Base-by-base conservation (phyloP, 2,329 filamentous ascomycete species). In the Tolypocladium sp. region DNA sequence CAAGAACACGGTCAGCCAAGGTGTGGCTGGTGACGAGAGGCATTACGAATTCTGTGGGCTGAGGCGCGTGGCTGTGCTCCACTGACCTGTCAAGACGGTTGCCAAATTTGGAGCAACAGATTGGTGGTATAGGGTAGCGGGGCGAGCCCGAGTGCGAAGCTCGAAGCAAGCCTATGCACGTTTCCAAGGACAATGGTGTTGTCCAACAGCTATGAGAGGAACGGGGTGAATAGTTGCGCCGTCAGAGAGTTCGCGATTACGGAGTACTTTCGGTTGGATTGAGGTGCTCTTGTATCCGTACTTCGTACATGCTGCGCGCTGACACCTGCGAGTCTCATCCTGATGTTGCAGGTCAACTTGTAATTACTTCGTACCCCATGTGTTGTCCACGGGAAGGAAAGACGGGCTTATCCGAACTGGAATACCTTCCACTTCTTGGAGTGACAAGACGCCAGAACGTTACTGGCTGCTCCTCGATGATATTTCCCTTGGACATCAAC, bases 1-100 rank as follows among this genome's bases (percentile, higher is more conserved):
- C 9, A 22, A 22, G 38, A 56, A 42, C 38, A 56, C 25, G 25
- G 37, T 44, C 25, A 30, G 38, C 25, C 22, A 15, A n/a, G 49
- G 33, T 57, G 58, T 59, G 58, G 58, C 58, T 59, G 30, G 55
- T 55, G 58, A 56, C 33, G n/a, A 20, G 27, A n/a, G 33, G 52
- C 52, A 49, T 46, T 41, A 41, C 54, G 54, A 56, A 33, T 41
- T 27, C 35, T 35, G 56, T 25, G 56, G 56, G 44, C 42, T 37
- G 20, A 38, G 57, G 53, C 38, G 57, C 57, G 57, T 55, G 57
- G 57, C 57, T 49, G 51, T 55, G 57, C 57, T 42, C 54, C 54
- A 56, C 54, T 5, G 17, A 35, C 25, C 13, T 40, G 41, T 25
- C 41, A 27, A 10, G n/a, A 5, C 37, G 37, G 9, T 42, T 55